A percentile compares a stretch with the other conserved stretches of the same genome.
Evolutionary conservation across 148 eudicot species (phyloP).

Genomic region (Camellia sinensis): DNA sequence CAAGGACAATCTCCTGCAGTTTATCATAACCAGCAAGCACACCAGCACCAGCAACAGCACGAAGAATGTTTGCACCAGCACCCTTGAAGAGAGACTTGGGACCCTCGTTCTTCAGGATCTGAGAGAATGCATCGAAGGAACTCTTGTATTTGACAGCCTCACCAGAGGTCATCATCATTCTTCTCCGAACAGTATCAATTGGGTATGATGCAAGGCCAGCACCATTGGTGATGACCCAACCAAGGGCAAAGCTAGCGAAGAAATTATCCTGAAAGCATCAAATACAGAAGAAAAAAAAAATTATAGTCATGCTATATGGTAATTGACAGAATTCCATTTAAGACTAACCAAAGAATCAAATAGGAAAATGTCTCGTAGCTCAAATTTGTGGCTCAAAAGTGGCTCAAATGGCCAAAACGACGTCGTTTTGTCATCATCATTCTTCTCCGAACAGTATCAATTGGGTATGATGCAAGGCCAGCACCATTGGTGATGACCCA

Average conservation of each 20-base stretch:
- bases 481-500: constrained; percentile 30
- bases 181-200: constrained; percentile 29
- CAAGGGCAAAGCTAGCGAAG: constrained; percentile 32
- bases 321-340: not conserved
- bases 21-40: constrained; percentile 36
- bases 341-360: not conserved
- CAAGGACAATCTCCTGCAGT: constrained; percentile 30
- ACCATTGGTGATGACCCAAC: constrained; percentile 29
- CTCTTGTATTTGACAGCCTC: constrained; percentile 36
- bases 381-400: no score
- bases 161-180: constrained; percentile 35
- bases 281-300: not conserved
- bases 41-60: constrained; percentile 34
- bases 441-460: constrained; percentile 31
- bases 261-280: constrained; percentile 31
- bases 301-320: not conserved
- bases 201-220: constrained; percentile 31
- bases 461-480: constrained; percentile 28
- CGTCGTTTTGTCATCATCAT: constrained; percentile 39
- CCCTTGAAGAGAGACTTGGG: constrained; percentile 31
- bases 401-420: no score
- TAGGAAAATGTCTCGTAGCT: no score
- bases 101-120: constrained; percentile 34
- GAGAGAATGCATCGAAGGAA: constrained; percentile 27
- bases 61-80: constrained; percentile 29